Evolutionary conservation across 2,329 filamentous ascomycete species (phyloP).

Genomic region (Karstenula rhodostoma): DNA sequence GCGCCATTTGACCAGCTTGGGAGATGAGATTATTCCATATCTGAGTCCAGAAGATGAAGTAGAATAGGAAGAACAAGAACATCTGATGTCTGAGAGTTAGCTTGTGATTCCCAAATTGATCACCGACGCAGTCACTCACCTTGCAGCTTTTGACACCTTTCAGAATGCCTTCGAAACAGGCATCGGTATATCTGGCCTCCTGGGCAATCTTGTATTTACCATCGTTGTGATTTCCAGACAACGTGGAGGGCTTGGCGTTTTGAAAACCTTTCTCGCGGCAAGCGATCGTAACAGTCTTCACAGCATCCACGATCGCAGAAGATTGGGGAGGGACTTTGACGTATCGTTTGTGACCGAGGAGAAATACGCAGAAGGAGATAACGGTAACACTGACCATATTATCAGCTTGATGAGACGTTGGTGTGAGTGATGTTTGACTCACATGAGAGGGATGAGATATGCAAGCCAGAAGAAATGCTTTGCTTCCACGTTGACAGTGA

Average conservation of each 20-base stretch:
- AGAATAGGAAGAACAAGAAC: conserved; percentile 43
- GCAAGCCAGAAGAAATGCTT: background rate
- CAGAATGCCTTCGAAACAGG: too few species aligned
- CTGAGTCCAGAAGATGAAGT: conserved; percentile 62
- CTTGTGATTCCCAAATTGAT: background rate
- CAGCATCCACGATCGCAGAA: conserved; percentile 70
- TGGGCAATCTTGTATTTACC: too few species aligned
- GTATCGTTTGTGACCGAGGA: conserved; percentile 68
- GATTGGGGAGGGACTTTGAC: conserved; percentile 71
- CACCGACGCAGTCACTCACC: too few species aligned
- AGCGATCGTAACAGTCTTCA: conserved; percentile 61
- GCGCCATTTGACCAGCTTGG: conserved; percentile 62
- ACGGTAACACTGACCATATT: too few species aligned
- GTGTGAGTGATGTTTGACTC: background rate
- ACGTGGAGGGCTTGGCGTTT: background rate
- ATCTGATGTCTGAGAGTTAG: conserved; percentile 53
- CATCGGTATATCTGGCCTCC: too few species aligned
- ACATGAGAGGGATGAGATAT: background rate
- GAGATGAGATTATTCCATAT: conserved; percentile 65
- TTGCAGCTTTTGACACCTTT: too few species aligned
- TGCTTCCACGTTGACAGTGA: background rate
- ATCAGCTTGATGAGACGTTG: too few species aligned
- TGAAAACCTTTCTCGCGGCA: background rate
- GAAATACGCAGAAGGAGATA: conserved; percentile 46
- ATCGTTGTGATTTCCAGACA: background rate